These are phyloP conservation scores for Peronospora belbahrii DNA, from an alignment of 352 stramenopile species.

Conservation along the genomic window DNA sequence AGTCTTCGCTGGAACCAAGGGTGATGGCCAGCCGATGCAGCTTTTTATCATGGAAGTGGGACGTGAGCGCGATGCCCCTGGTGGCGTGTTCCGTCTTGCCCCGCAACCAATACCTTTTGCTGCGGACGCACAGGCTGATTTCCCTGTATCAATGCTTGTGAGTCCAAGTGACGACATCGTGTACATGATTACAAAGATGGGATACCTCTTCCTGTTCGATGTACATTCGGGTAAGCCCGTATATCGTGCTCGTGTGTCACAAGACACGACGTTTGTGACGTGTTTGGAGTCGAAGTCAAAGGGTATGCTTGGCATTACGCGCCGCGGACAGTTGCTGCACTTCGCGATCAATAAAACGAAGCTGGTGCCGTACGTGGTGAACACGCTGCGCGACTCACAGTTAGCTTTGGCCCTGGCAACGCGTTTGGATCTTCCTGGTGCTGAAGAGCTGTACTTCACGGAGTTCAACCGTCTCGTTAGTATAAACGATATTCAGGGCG, in stretches of 20 bases:
- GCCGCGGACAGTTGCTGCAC: slow-evolving; percentile 94
- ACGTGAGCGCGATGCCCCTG: slow-evolving; percentile 91
- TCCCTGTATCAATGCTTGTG: slow-evolving; percentile 96
- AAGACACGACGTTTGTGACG: slow-evolving; percentile 98
- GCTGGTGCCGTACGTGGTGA: slow-evolving; percentile 98
- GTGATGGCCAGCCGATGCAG: slow-evolving; percentile 65
- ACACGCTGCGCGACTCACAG: slow-evolving; percentile 94
- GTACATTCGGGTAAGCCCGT: slow-evolving; percentile 97
- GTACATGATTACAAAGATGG: slow-evolving; percentile 99
- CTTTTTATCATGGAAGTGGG: slow-evolving; percentile 99
- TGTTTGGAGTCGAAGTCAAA: slow-evolving; percentile 88
- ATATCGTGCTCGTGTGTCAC: slow-evolving; percentile 95
- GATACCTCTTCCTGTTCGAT: slow-evolving; percentile 99
- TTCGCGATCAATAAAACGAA: slow-evolving; percentile 96
- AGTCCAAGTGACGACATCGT: slow-evolving; percentile 90
- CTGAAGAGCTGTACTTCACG: slow-evolving; percentile 96
- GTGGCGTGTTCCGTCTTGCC: slow-evolving; percentile 91
- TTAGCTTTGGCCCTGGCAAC: slow-evolving; percentile 94
- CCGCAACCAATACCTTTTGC: slow-evolving; percentile 94
- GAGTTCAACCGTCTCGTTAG: slow-evolving; percentile 95
- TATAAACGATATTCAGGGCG: slow-evolving; percentile 78
- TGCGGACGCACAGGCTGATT: slow-evolving; percentile 94
- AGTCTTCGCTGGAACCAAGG: slow-evolving; percentile 81
- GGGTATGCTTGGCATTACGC: slow-evolving; percentile 97
- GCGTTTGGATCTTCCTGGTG: slow-evolving; percentile 94